Evolutionary conservation across 768 basidiomycete species (phyloP).

Genomic region (Suillus subaureus): DNA sequence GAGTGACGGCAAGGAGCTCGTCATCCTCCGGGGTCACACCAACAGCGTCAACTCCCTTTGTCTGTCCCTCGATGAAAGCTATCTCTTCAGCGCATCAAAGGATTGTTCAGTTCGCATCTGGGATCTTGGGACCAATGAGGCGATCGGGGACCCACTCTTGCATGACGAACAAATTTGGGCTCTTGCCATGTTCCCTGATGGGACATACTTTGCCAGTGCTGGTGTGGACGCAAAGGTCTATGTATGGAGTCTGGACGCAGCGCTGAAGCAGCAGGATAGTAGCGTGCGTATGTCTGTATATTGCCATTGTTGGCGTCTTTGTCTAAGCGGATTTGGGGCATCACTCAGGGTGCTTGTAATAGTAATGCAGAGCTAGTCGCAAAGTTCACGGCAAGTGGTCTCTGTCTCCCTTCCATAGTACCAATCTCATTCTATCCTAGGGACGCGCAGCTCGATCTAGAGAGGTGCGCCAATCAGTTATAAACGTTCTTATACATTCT

Average conservation of each 20-base stretch:
- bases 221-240: not conserved
- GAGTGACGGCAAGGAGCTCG: not conserved
- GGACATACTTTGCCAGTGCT: too few species aligned
- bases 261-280: not conserved
- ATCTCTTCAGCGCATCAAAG: not conserved
- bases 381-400: not conserved
- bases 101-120: slow-evolving; percentile 1
- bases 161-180: too few species aligned
- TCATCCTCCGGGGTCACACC: not conserved
- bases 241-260: not conserved
- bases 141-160: not conserved
- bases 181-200: too few species aligned
- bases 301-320: not conserved
- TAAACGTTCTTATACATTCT: not conserved
- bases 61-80: not conserved
- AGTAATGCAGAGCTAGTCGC: not conserved
- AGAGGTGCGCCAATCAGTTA: not conserved
- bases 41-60: not conserved
- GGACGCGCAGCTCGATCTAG: not conserved
- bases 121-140: not conserved
- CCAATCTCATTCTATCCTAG: not conserved
- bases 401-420: not conserved
- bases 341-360: not conserved
- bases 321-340: not conserved
- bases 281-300: not conserved